Percentiles rank a stretch among this genome's conserved stretches.
phyloP scores from a whole-genome alignment of 257 asterid genomes.

The Solanum peruvianum region DNA sequence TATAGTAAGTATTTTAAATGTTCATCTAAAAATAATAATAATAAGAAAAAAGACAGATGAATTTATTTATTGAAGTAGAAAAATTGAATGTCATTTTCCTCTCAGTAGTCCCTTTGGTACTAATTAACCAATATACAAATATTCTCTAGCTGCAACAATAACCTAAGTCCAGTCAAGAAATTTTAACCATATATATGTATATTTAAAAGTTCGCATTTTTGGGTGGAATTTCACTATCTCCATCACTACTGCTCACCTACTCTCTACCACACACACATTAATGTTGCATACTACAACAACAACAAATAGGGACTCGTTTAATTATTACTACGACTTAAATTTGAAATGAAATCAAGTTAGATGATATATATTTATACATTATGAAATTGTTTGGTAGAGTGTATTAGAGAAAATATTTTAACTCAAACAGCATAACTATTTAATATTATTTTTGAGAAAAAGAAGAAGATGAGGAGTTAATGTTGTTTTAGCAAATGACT shows the following conservation, averaged over 20 bases:
- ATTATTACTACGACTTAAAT: no score
- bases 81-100: background rate
- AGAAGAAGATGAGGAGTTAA: no score
- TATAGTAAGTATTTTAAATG: background rate
- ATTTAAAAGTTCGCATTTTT: background rate
- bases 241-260: background rate
- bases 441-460: no score
- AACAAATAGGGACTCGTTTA: background rate
- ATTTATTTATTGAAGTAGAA: background rate
- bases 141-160: background rate
- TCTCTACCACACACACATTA: background rate
- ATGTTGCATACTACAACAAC: background rate
- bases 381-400: no score
- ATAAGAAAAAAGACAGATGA: background rate
- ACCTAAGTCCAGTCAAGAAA: background rate
- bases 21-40: background rate
- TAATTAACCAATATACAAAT: background rate
- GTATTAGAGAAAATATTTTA: no score
- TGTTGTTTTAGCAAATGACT: no score
- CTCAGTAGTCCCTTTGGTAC: background rate
- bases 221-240: background rate
- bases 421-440: no score
- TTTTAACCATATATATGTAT: no score
- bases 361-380: no score
- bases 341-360: no score